Evolutionary conservation across 345 rosid species (phyloP), one percentile per base, ranked within the genome.

Genomic region (Eucalyptus microcorys): DNA sequence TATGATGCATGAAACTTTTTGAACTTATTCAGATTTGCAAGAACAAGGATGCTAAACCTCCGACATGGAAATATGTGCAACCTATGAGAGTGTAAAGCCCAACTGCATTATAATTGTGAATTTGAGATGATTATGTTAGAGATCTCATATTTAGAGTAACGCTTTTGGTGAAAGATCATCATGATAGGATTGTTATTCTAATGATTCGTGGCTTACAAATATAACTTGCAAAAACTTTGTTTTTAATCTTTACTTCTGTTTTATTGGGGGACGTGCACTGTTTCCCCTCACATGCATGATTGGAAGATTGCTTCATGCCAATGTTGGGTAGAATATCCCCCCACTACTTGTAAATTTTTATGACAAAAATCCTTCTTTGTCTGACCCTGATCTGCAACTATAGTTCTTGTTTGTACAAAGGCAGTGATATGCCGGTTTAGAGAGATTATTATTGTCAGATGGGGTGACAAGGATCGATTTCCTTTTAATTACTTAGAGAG

Each of bases 21-120:
- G 11, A 85, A 49, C 30, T 26, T 5, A 37, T 22, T 86, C 88
- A 76, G 99, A 95, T 97, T 90, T 97, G 98, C 92, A 97, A 94
- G 93, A 97, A 97, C 91, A 95, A 92, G 91, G 93, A 94, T 87
- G 94, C 92, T n/a, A 93, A 89, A 85, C 99, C 98, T 89, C 99
- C 90, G 84, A 91, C 89, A 59, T 96, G 99, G 99, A 97, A 97
- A 90, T 94, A 93, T 88, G 94, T 96, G 50, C 92, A 96, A 11
- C 96, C 97, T 8, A 32, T 97, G 66, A 94, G 95, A 93, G 99
- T 98, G 97, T 96, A 88, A 34, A 34, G 11, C 42, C 80, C 80
- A 17, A 34, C 24, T 50, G 55, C 55, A 50, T 50, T 50, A 50
- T 7, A 17, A 50, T 50, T 5, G 55, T 9, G 43, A 68, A 68